phyloP scores from a whole-genome alignment of 2,329 filamentous ascomycete species.

The Laburnicola sp. region DNA sequence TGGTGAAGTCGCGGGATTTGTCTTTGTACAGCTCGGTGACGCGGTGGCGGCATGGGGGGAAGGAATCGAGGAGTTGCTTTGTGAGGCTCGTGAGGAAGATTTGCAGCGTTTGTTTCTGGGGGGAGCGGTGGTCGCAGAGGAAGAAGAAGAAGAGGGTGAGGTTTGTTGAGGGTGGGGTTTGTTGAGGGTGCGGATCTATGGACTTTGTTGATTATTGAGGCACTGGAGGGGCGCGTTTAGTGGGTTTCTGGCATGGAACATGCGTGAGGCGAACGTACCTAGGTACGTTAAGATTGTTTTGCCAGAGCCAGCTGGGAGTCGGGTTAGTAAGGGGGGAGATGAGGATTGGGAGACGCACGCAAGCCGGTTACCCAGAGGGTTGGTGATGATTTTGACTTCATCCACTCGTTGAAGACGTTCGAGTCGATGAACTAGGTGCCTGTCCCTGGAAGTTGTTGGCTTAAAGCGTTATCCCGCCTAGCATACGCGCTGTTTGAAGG shows the following conservation, averaged over 20 bases:
- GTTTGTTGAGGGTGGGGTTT: not conserved
- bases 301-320: slow-evolving; percentile 4
- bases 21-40: too few species aligned
- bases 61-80: slow-evolving; percentile 9
- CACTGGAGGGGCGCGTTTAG: too few species aligned
- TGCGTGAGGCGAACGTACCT: not conserved
- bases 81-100: slow-evolving; percentile 5
- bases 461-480: slow-evolving; percentile 8
- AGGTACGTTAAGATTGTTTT: slow-evolving; percentile 12
- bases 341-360: not conserved
- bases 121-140: slow-evolving; percentile 12
- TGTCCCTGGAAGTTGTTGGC: slow-evolving; percentile 1
- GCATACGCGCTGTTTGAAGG: slow-evolving; percentile 2
- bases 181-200: not conserved
- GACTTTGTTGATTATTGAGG: slow-evolving; percentile 9
- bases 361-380: slow-evolving; percentile 9
- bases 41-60: too few species aligned
- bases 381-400: not conserved
- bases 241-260: not conserved
- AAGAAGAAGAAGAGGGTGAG: too few species aligned
- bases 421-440: slow-evolving; percentile 10
- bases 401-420: slow-evolving; percentile 5
- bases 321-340: not conserved
- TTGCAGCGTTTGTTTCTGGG: slow-evolving; percentile 1
- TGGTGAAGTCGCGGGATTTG: too few species aligned